Conservation (phyloP, 2,329 filamentous ascomycete species). For the Botrytis elliptica region DNA sequence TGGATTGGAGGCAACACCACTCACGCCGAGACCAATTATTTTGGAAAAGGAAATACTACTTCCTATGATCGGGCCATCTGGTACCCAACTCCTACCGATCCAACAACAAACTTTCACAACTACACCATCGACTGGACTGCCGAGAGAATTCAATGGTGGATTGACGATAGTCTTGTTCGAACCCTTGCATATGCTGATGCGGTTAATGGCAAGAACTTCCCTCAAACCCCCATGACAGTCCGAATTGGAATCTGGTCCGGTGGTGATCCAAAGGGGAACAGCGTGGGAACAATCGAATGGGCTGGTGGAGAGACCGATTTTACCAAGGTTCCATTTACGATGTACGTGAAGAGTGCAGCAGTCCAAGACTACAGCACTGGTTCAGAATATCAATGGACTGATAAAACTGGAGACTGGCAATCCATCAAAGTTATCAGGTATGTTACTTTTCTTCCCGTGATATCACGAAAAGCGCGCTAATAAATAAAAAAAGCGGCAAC, state of each 20-base stretch:
- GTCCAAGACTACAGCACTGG: constrained; percentile 60
- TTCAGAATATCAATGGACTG: constrained; percentile 62
- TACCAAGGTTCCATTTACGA: constrained; percentile 63
- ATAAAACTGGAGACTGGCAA: constrained; percentile 59
- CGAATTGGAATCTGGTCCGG: constrained; percentile 67
- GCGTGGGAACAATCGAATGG: constrained; percentile 62
- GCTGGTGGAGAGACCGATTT: constrained; percentile 70
- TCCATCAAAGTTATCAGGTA: constrained; percentile 60
- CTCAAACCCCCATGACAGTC: constrained; percentile 74
- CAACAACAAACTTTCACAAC: constrained; percentile 61
- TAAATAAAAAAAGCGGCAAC: constrained; percentile 48
- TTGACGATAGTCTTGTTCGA: constrained; percentile 66
- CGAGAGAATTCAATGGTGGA: constrained; percentile 63
- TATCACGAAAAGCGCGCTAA: constrained; percentile 27
- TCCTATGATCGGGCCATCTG: constrained; percentile 68
- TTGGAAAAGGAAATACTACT: constrained; percentile 71
- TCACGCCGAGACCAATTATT: constrained; percentile 71
- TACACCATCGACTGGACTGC: constrained; percentile 74
- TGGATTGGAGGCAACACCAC: constrained; percentile 67
- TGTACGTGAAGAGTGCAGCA: constrained; percentile 66
- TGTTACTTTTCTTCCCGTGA: constrained; percentile 37
- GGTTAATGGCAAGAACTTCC: constrained; percentile 62
- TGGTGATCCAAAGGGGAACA: constrained; percentile 52
- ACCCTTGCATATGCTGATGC: constrained; percentile 61
- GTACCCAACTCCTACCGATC: constrained; percentile 53